These are phyloP conservation scores for Wilcoxina mikolae DNA, from an alignment of 495 filamentous ascomycete species.

Conservation along the genomic window DNA sequence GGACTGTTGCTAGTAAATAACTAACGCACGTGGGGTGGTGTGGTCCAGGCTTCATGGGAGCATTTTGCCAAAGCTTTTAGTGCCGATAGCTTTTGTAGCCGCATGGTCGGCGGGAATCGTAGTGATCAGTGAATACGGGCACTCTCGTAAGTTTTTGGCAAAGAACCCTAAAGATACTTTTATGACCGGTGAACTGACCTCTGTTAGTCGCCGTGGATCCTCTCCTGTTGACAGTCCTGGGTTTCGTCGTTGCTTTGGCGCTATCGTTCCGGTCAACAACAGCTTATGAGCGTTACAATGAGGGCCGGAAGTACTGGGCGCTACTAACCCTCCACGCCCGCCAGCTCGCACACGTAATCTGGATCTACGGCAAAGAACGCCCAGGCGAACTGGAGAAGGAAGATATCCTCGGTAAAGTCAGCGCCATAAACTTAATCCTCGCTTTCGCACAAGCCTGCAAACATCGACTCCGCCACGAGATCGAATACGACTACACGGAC, in stretches of 20 bases:
- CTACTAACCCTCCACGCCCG: constrained; percentile 56
- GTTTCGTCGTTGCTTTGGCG: constrained; percentile 77
- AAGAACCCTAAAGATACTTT: background rate
- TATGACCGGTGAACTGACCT: too few relatives aligned
- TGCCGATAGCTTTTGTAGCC: constrained; percentile 53
- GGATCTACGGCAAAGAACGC: constrained; percentile 58
- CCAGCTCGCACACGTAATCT: constrained; percentile 61
- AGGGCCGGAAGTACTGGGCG: constrained; percentile 44
- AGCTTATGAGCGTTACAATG: constrained; percentile 58
- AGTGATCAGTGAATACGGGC: constrained; percentile 40
- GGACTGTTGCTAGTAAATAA: too few relatives aligned
- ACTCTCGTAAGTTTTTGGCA: constrained; percentile 33
- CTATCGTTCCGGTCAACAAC: constrained; percentile 73
- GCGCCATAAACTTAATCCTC: constrained; percentile 66
- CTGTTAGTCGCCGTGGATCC: constrained; percentile 43
- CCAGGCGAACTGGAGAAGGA: constrained; percentile 43
- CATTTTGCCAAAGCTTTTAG: constrained; percentile 63
- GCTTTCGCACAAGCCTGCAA: constrained; percentile 65
- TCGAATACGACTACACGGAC: constrained; percentile 62
- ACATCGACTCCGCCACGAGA: constrained; percentile 79
- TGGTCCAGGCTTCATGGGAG: constrained; percentile 48
- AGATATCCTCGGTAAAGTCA: constrained; percentile 57
- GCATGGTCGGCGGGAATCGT: constrained; percentile 59
- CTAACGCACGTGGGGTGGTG: too few relatives aligned
- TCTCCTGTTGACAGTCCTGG: constrained; percentile 65